These are phyloP conservation scores for Physcomitrellopsis africana DNA, from an alignment of 225 moss, liverwort and hornwort species.

Conservation along the genomic window DNA sequence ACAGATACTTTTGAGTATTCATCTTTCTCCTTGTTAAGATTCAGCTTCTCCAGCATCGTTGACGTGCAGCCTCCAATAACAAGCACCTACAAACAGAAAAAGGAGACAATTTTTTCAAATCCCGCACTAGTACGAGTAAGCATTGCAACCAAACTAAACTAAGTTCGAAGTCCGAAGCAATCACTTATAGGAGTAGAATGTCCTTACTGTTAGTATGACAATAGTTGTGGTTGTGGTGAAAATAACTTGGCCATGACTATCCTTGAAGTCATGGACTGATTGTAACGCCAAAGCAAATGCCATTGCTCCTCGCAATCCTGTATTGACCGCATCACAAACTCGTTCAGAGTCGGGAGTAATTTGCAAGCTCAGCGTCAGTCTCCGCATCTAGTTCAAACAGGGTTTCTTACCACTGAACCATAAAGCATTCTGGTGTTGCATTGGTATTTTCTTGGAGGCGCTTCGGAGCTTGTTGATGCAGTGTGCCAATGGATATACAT, in stretches of 20 bases:
- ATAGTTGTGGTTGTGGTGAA: constrained; percentile 65
- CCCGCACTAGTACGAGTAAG: not conserved
- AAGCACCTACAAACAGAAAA: constrained; percentile 38
- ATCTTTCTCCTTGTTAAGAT: constrained; percentile 30
- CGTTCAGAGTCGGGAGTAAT: not conserved
- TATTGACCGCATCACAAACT: not conserved
- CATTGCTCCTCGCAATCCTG: constrained; percentile 71
- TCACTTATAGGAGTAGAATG: no score
- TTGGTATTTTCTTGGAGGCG: constrained; percentile 52
- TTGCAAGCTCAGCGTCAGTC: not conserved
- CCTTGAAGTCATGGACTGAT: constrained; percentile 62
- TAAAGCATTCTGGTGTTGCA: constrained; percentile 66
- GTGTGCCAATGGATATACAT: constrained; percentile 62
- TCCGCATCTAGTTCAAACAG: not conserved
- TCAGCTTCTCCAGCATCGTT: constrained; percentile 62
- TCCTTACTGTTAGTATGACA: constrained; percentile 53
- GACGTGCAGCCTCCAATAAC: constrained; percentile 63
- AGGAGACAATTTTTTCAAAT: not conserved
- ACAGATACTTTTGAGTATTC: not conserved
- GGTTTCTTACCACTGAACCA: constrained; percentile 47
- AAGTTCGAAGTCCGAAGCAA: no score
- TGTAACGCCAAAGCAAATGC: constrained; percentile 71
- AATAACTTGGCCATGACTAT: constrained; percentile 57
- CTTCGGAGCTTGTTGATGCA: constrained; percentile 56
- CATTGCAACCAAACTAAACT: not conserved